These are phyloP conservation scores for Orbilia quercus DNA, from an alignment of 2,329 filamentous ascomycete species.

Conservation along the genomic window DNA sequence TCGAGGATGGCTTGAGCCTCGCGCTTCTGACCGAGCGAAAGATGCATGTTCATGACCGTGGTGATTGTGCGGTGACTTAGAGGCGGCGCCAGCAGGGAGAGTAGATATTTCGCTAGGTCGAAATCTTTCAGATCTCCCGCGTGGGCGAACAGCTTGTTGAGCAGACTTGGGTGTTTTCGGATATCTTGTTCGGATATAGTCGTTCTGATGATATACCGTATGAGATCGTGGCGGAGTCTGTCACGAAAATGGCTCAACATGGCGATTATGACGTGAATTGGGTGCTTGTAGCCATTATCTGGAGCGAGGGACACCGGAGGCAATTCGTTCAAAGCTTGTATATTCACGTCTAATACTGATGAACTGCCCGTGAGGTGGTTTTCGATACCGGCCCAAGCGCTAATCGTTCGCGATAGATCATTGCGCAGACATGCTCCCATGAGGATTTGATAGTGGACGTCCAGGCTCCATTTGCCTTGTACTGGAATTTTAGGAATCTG, in stretches of 20 bases:
- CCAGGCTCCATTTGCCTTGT: conserved; percentile 36
- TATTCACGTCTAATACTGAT: conserved; percentile 5
- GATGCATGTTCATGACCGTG: conserved; percentile 43
- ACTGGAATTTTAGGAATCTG: conserved; percentile 38
- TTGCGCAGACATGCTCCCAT: conserved; percentile 35
- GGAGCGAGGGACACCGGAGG: conserved; percentile 34
- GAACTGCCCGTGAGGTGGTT: conserved; percentile 1
- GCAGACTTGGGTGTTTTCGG: conserved; percentile 17
- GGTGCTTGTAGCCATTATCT: conserved; percentile 10
- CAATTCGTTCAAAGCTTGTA: conserved; percentile 1
- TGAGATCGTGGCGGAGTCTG: conserved; percentile 18
- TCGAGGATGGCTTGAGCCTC: conserved; percentile 53
- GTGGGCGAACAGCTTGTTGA: conserved; percentile 42
- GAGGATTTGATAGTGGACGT: conserved; percentile 41
- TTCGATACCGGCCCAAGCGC: conserved; percentile 41
- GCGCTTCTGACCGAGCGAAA: conserved; percentile 26
- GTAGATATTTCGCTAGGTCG: conserved; percentile 27
- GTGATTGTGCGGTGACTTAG: conserved; percentile 38
- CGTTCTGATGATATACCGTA: conserved; percentile 35
- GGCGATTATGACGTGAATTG: conserved; percentile 22
- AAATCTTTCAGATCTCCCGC: conserved; percentile 41
- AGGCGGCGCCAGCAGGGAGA: conserved; percentile 26
- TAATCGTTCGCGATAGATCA: conserved; percentile 30
- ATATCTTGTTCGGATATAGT: conserved; percentile 24
- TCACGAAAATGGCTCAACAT: conserved; percentile 30